Evolutionary conservation across 345 rosid genomes (phyloP), one percentile per base, ranked within the genome.

Genomic region (Eucalyptus marginata): DNA sequence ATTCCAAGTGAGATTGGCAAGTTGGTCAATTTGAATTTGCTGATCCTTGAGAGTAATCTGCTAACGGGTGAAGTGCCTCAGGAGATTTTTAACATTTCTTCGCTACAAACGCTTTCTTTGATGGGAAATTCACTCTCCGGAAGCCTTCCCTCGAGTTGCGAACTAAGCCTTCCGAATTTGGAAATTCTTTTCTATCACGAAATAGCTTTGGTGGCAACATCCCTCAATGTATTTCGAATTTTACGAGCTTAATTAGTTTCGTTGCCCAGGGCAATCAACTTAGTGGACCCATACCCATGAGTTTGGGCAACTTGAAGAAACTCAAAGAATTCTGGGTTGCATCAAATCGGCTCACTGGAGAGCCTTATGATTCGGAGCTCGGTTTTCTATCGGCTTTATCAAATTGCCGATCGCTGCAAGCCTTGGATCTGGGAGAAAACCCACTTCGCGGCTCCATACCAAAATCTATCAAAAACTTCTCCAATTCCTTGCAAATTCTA

Each of bases 231-330:
- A n/a, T 86, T 29, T 86, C 62, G 4, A 86, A 50, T 50, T 33
- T 86, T 31, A 29, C 87, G 22, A 86, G 4, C 44, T 58, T 50
- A 49, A 27, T 17, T 14, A 1, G 0, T 1, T 50, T 86, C 13
- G 0, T 0, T 50, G 87, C 58, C 20, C 0, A 0, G 10, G 0
- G 0, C 15, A 86, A 86, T 86, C 58, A 50, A 7, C 43, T 86
- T 44, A 50, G 43, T 3, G 62, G 87, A 50, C 87, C 87, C 5
- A 29, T 50, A 52, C 87, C 87, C 62, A n/a, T 5, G 44, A 86
- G 87, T 50, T 16, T 86, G 58, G 36, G 44, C 36, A 50, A 86
- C 87, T 50, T 86, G 58, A 86, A 86, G 62, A 50, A 86, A 4
- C 59, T 86, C 44, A 0, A 4, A 36, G 1, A 0, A 7, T 4